phyloP scores from a whole-genome alignment of 2,329 filamentous ascomycete species.

The Fusarium mexicanum region DNA sequence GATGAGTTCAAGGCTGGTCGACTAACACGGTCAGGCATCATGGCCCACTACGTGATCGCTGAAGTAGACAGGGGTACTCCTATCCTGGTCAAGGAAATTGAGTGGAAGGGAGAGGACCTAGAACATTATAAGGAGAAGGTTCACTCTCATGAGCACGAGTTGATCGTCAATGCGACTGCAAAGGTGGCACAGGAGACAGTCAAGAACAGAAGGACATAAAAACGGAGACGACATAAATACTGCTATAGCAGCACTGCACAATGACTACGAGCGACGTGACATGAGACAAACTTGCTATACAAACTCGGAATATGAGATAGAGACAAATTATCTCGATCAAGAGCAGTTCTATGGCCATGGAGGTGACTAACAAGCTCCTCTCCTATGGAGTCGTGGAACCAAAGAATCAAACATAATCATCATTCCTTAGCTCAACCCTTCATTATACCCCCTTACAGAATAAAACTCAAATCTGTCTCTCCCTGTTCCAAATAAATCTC shows the following conservation, averaged over 20 bases:
- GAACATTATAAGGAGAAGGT: slow-evolving; percentile 76
- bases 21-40: slow-evolving; percentile 82
- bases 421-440: not conserved
- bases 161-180: slow-evolving; percentile 80
- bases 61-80: slow-evolving; percentile 84
- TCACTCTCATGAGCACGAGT: slow-evolving; percentile 77
- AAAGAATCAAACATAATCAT: not conserved
- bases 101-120: slow-evolving; percentile 70
- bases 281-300: not conserved
- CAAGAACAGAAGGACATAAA: slow-evolving; percentile 14
- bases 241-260: not conserved
- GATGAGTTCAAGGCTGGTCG: slow-evolving; percentile 72
- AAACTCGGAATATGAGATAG: not conserved
- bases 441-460: not conserved
- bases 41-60: slow-evolving; percentile 85
- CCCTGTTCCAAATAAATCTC: not conserved
- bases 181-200: slow-evolving; percentile 56
- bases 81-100: slow-evolving; percentile 76
- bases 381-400: not conserved
- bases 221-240: not conserved
- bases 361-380: not conserved
- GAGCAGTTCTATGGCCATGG: not conserved
- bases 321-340: not conserved
- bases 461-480: not conserved
- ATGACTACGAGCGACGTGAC: not conserved